Base-by-base conservation (phyloP, 2,329 filamentous ascomycete species). In the Podosphaera fusca region DNA sequence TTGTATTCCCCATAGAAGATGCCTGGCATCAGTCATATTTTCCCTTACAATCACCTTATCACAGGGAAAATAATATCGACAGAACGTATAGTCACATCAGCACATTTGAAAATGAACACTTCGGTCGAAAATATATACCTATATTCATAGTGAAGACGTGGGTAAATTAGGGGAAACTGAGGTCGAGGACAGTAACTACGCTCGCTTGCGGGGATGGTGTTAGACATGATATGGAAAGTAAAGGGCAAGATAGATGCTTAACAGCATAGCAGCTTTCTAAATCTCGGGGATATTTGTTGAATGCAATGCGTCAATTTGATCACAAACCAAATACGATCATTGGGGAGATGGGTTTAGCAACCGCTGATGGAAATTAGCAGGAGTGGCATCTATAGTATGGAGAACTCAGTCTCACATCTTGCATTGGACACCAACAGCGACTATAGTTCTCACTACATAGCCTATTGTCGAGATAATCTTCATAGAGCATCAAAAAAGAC, bases 381-480 rank as follows among this genome's bases (percentile, higher is more conserved):
- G 52, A 55, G 2, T 40, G 55, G 55, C 55, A 40, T 56, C 31
- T 50, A 38, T 49, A 61, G 52, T 52, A 29, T 56, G 55, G 59
- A 57, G 57, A 54, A 59, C 54, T 58, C 61, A 59, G 59, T 57
- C 57, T 62, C 61, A 56, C 62, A 63, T 63, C 62, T 62, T 66
- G 61, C 63, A 64, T 60, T 64, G 65, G 59, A 59, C 64, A 64
- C 59, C 66, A 63, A 64, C 64, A 64, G 62, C 64, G 60, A 64
- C 64, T 61, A 67, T 67, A 67, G 66, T 66, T 64, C 65, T 63
- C 66, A 64, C 66, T 68, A 68, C 77, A 78, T 79, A 80, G 75
- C 77, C 76, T 75, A 74, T 74, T 80, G 75, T 80, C 76, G 76
- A 80, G 78, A 79, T 76, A 72, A 78, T 78, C 75, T 80, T 79